A percentile compares a stretch with the other conserved stretches of the same genome.
These are phyloP conservation scores for Dipodascopsis uninucleata DNA, from an alignment of 805 yeast species.

Conservation along the genomic window DNA sequence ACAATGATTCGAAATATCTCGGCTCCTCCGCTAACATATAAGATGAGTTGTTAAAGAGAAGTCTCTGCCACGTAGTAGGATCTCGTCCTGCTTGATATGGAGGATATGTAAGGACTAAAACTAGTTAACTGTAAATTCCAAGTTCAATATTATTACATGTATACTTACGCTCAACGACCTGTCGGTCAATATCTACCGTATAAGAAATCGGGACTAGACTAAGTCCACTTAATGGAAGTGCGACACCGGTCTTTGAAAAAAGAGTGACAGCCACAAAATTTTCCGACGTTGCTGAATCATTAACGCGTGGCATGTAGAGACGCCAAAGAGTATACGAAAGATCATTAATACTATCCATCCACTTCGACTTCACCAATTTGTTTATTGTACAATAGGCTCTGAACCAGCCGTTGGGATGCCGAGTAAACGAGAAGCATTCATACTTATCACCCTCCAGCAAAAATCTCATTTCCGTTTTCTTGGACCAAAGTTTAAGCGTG, in stretches of 20 bases:
- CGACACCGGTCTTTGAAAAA: background rate
- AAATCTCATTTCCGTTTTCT: background rate
- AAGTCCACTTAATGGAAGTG: constrained; percentile 2
- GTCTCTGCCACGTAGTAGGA: constrained; percentile 3
- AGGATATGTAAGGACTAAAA: constrained; percentile 4
- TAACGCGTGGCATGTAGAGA: background rate
- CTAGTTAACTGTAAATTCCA: background rate
- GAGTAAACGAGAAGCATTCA: constrained; percentile 3
- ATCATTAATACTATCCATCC: constrained; percentile 2
- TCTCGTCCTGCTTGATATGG: constrained; percentile 3
- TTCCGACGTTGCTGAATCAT: background rate
- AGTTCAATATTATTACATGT: background rate
- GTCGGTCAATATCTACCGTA: background rate
- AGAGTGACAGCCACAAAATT: background rate
- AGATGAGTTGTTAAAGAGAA: constrained; percentile 1
- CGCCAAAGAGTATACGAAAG: background rate
- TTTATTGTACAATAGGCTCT: constrained; percentile 6
- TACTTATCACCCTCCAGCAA: background rate
- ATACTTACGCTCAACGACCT: background rate
- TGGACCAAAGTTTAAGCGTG: background rate
- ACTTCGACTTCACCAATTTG: constrained; percentile 8
- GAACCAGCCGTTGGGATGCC: constrained; percentile 6
- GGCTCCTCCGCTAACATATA: constrained; percentile 3
- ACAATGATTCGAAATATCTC: background rate
- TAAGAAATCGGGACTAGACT: background rate